Conservation (phyloP, 2,329 filamentous ascomycete genomes). For the Myriosclerotinia scirpicola region DNA sequence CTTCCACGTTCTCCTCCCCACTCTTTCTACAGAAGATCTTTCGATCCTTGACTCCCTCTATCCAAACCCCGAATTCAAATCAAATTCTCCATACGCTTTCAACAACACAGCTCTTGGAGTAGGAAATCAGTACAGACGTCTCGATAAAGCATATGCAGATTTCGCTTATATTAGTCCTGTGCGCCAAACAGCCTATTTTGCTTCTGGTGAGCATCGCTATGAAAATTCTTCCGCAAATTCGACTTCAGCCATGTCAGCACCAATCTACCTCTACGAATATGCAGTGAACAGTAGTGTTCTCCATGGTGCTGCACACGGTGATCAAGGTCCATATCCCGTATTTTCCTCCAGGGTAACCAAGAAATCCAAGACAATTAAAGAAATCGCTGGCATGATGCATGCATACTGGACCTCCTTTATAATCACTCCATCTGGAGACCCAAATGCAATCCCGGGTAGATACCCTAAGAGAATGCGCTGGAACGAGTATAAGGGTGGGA, state of each 20-base stretch:
- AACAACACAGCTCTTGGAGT: slow-evolving; percentile 33
- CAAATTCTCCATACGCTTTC: slow-evolving; percentile 35
- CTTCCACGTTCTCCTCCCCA: slow-evolving; percentile 61
- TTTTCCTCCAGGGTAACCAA: slow-evolving; percentile 38
- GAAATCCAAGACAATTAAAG: slow-evolving; percentile 23
- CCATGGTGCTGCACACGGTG: slow-evolving; percentile 46
- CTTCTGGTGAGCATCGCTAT: slow-evolving; percentile 29
- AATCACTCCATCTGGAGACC: slow-evolving; percentile 33
- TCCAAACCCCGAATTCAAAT: slow-evolving; percentile 53
- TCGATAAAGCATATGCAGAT: slow-evolving; percentile 62
- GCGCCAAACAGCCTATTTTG: slow-evolving; percentile 55
- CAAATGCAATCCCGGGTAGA: slow-evolving; percentile 34
- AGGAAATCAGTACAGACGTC: slow-evolving; percentile 57
- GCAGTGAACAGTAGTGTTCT: slow-evolving; percentile 46
- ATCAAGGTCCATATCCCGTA: slow-evolving; percentile 48
- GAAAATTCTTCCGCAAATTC: not conserved
- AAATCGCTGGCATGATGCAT: slow-evolving; percentile 37
- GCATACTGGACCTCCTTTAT: slow-evolving; percentile 41
- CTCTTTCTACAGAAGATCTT: slow-evolving; percentile 53
- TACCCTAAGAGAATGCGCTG: slow-evolving; percentile 3
- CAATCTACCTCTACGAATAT: slow-evolving; percentile 60
- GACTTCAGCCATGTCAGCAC: slow-evolving; percentile 21
- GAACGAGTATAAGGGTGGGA: slow-evolving; percentile 32
- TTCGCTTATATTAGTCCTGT: slow-evolving; percentile 66
- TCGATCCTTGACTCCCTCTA: slow-evolving; percentile 59